Evolutionary conservation across 1,139 yeast genomes (phyloP), one percentile per base, ranked within the genome.

Genomic region (Kodamaea fungicola): DNA sequence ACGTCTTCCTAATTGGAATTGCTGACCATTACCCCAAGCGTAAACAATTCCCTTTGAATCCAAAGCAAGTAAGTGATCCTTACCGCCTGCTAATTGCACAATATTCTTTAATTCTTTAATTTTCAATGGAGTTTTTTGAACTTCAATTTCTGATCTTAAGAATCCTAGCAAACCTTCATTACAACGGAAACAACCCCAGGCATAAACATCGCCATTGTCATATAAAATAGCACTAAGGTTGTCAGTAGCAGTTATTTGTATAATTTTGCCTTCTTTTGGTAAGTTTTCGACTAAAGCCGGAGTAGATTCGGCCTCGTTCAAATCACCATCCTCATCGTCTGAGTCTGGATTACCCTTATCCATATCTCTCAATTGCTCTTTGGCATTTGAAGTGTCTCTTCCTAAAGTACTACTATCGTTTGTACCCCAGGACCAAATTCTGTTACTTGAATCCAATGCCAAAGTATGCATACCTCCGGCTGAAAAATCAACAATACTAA

Each of bases 1-100:
- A 50, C 82, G 81, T 52, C 96, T 77, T 12, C 97, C 98, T 44
- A 92, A 71, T 66, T 92, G 98, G 61, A 71, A 81, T 53, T 87
- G 95, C 51, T 89, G 95, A 12, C 97, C 96, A 57, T 88, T 87
- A 47, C 98, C 99, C 98, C 98, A 94, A 0, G 97, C 90, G 54
- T 76, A 88, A 2, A 90, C 97, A 41, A 81, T 74, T 38, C 98
- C 98, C 52, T 78, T 82, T 21, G 77, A 68, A 56, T 90, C 96
- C 34, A 94, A 68, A 12, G 95, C 94, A 34, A 92, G 60, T 32
- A 92, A 59, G 55, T 92, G 98, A 58, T 92, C 97, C 57, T 90
- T 90, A 32, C 99, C 99, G 1, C 84, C 79, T 2, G 95, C 96
- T 41, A 92, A 62, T 54, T 87, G 94, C n/a, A 84, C 89, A 39